phyloP scores from a whole-genome alignment of 1,139 yeast species.

The Protomyces arabidopsidicola region DNA sequence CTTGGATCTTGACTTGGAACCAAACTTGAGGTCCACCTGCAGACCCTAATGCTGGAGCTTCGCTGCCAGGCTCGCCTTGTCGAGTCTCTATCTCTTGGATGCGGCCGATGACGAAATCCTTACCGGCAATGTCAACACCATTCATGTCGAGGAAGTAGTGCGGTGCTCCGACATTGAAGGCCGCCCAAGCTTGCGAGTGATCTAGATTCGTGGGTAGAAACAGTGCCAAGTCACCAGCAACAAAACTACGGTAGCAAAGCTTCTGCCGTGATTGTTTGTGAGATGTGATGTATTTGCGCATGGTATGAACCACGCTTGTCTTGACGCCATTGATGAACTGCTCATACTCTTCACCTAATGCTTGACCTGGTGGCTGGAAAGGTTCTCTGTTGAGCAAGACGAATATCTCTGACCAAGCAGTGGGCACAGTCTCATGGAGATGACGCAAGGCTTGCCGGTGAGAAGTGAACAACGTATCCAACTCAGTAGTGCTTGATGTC shows the following conservation, averaged over 20 bases:
- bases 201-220: slow-evolving; percentile 52
- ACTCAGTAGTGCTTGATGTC: neutral
- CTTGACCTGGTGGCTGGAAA: neutral
- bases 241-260: slow-evolving; percentile 50
- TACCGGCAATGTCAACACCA: slow-evolving; percentile 12
- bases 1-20: neutral
- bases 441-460: neutral
- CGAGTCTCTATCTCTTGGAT: slow-evolving; percentile 15
- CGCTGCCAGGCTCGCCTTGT: slow-evolving; percentile 11
- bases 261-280: slow-evolving; percentile 36
- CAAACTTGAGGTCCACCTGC: neutral
- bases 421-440: slow-evolving; percentile 12
- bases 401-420: slow-evolving; percentile 8
- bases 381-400: slow-evolving; percentile 2
- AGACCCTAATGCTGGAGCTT: neutral
- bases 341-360: neutral
- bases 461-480: neutral
- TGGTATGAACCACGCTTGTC: slow-evolving; percentile 2
- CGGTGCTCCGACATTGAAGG: slow-evolving; percentile 26
- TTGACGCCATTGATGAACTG: neutral
- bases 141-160: slow-evolving; percentile 24
- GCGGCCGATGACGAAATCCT: slow-evolving; percentile 24
- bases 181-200: slow-evolving; percentile 29
- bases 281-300: slow-evolving; percentile 22
- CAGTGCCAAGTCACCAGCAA: slow-evolving; percentile 50